A percentile compares a stretch with the other conserved stretches of the same genome.
These are phyloP conservation scores for Arthrobotrys iridis DNA, from an alignment of 2,329 filamentous ascomycete species.

Conservation along the genomic window DNA sequence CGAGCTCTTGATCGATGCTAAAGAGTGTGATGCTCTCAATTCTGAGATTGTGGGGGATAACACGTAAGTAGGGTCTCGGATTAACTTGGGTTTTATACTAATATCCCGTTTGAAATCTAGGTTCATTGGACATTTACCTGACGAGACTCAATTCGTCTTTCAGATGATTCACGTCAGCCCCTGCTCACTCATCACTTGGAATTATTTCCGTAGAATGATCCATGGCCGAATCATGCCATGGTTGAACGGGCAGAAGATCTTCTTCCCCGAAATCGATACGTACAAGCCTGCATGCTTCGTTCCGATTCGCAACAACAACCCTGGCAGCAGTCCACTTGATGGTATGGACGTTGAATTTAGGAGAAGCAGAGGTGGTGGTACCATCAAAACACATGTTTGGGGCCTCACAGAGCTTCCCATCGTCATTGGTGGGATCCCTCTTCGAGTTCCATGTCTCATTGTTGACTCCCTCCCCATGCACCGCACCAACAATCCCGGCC, in stretches of 20 bases:
- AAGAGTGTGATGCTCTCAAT: constrained; percentile 13
- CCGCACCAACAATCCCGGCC: not conserved
- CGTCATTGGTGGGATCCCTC: constrained; percentile 43
- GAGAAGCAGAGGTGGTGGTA: constrained; percentile 8
- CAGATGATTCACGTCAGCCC: constrained; percentile 31
- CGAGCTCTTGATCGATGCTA: not conserved
- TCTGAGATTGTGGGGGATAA: constrained; percentile 33
- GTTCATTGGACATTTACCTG: constrained; percentile 24
- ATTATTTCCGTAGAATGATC: constrained; percentile 28
- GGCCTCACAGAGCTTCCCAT: constrained; percentile 46
- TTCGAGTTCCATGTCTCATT: constrained; percentile 40
- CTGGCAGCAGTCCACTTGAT: not conserved
- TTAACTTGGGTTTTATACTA: not conserved
- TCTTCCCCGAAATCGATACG: constrained; percentile 26
- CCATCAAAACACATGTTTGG: constrained; percentile 6
- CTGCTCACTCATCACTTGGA: constrained; percentile 14
- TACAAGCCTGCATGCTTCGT: constrained; percentile 38
- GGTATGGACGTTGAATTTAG: constrained; percentile 28
- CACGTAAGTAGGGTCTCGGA: constrained; percentile 5
- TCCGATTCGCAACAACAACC: constrained; percentile 16
- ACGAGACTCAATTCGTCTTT: constrained; percentile 22
- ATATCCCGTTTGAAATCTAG: no score
- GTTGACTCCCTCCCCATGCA: constrained; percentile 34
- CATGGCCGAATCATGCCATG: constrained; percentile 44
- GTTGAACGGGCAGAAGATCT: constrained; percentile 45